These are phyloP conservation scores for Aureobasidium sp. DNA, from an alignment of 2,329 filamentous ascomycete species.

Conservation along the genomic window DNA sequence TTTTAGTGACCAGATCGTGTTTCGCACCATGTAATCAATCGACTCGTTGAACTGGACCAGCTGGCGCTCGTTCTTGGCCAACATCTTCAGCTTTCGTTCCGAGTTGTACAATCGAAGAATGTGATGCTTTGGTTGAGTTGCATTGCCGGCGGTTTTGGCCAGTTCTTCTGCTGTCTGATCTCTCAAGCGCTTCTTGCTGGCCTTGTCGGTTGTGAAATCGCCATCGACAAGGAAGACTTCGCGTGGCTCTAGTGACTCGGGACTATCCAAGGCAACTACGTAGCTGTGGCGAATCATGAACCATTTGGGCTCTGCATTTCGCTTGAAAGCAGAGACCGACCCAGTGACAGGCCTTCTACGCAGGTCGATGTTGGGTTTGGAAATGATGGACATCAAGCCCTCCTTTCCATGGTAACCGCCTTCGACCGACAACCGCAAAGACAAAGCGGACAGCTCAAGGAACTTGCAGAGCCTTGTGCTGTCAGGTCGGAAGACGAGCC, in stretches of 20 bases:
- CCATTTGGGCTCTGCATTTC: conserved; percentile 85
- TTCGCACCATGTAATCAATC: conserved; percentile 73
- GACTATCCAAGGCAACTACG: conserved; percentile 95
- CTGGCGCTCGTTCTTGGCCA: conserved; percentile 84
- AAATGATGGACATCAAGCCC: conserved; percentile 86
- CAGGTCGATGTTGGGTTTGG: conserved; percentile 54
- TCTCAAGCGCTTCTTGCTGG: conserved; percentile 45
- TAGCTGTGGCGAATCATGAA: conserved; percentile 98
- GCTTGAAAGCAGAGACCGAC: conserved; percentile 2
- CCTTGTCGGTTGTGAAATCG: conserved; percentile 69
- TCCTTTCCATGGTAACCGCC: conserved; percentile 98
- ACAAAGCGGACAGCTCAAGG: conserved; percentile 85
- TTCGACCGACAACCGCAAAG: conserved; percentile 87
- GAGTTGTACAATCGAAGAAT: conserved; percentile 82
- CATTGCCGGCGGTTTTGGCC: conserved; percentile 53
- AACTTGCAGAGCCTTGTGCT: conserved; percentile 96
- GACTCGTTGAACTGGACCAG: conserved; percentile 91
- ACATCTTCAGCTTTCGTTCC: conserved; percentile 82
- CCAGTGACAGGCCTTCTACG: conserved; percentile 14
- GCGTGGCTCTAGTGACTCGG: conserved; percentile 97
- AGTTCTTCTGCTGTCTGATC: conserved; percentile 52
- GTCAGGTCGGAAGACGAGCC: conserved; percentile 93
- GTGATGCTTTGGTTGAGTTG: conserved; percentile 63
- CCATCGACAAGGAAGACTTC: conserved; percentile 96
- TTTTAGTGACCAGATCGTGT: conserved; percentile 71